Conservation (phyloP, 2,329 filamentous ascomycete species). For the Trichothecium roseum region DNA sequence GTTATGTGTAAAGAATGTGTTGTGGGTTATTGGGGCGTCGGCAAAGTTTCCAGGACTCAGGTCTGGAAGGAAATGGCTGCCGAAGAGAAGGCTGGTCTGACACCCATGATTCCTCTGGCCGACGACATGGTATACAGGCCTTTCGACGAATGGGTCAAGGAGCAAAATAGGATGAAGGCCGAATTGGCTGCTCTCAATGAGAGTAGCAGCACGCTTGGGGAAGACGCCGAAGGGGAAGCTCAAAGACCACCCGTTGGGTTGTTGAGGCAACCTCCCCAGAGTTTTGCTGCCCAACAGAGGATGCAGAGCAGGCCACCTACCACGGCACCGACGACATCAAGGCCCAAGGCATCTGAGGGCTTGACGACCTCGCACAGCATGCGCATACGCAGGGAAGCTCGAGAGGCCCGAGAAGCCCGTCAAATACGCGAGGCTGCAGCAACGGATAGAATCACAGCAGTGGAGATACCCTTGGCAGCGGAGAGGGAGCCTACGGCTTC, state of each 20-base stretch:
- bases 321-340: constrained; percentile 12
- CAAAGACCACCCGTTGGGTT: constrained; percentile 30
- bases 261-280: constrained; percentile 47
- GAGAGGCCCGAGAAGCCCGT: not conserved
- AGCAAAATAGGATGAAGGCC: constrained; percentile 32
- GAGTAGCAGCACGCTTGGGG: constrained; percentile 21
- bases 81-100: constrained; percentile 57
- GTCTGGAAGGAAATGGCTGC: constrained; percentile 57
- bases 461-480: too few relatives aligned
- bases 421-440: not conserved
- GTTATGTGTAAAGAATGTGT: constrained; percentile 48
- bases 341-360: constrained; percentile 10
- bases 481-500: not conserved
- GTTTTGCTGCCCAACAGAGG: constrained; percentile 56
- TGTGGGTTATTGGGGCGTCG: constrained; percentile 43
- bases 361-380: constrained; percentile 17
- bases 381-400: constrained; percentile 14
- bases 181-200: constrained; percentile 13
- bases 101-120: constrained; percentile 50
- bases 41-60: constrained; percentile 38
- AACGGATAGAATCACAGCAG: too few relatives aligned
- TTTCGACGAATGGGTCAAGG: constrained; percentile 49
- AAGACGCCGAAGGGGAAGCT: constrained; percentile 5
- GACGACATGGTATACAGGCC: constrained; percentile 54
- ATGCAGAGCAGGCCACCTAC: constrained; percentile 38